Percentiles rank a stretch among this genome's conserved stretches.
Evolutionary conservation across 768 basidiomycete species (phyloP).

Genomic region (Obba rivulosa): DNA sequence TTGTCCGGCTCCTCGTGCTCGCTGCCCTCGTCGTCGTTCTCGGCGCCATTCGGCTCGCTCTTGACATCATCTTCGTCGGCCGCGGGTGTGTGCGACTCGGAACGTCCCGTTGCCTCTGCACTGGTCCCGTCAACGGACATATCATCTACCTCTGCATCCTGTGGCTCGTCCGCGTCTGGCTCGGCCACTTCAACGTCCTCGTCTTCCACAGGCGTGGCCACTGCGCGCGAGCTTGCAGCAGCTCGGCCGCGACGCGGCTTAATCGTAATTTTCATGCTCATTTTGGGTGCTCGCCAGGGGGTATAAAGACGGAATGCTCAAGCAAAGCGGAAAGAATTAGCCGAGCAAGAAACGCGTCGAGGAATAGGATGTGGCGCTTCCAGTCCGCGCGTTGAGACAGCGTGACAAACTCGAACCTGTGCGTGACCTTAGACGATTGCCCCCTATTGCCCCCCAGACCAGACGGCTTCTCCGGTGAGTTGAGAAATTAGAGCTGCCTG

Average conservation of each 20-base stretch:
- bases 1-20: conserved; percentile 27
- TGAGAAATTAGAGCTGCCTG: too few species aligned
- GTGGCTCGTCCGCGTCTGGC: conserved; percentile 8
- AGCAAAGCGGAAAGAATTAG: too few species aligned
- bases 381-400: too few species aligned
- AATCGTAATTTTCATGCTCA: conserved; percentile 32
- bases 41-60: conserved; percentile 11
- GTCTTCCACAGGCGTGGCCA: conserved; percentile 8
- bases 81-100: conserved; percentile 7
- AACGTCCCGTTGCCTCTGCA: conserved; percentile 25
- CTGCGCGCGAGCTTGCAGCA: conserved; percentile 9
- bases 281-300: too few species aligned
- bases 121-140: conserved; percentile 31
- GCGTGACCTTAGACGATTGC: too few species aligned
- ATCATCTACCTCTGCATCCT: conserved; percentile 18
- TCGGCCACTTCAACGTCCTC: conserved; percentile 23
- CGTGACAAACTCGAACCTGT: too few species aligned
- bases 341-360: too few species aligned
- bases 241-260: conserved; percentile 30
- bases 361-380: too few species aligned
- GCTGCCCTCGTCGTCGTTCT: conserved; percentile 23
- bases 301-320: too few species aligned
- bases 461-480: too few species aligned
- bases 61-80: conserved; percentile 6
- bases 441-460: too few species aligned